Evolutionary conservation across 306 rosid species (phyloP).

Genomic region (Canavalia gladiata): DNA sequence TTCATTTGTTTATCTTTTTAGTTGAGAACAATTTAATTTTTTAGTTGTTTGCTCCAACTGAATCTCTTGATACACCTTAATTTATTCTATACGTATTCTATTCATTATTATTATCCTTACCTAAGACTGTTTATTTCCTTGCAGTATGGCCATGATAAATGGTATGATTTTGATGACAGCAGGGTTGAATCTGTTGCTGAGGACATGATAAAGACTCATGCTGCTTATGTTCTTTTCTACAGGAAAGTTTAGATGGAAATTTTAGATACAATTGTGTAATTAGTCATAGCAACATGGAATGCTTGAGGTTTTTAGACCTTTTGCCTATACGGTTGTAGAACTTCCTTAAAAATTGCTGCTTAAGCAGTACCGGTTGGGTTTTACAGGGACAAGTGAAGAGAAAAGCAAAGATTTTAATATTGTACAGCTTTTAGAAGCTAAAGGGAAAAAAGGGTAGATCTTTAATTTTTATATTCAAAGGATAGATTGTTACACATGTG

Average conservation of each 20-base stretch:
- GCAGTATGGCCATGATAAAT: slow-evolving; percentile 67
- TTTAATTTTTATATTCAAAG: slow-evolving; percentile 23
- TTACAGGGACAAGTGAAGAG: slow-evolving; percentile 47
- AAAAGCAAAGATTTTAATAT: slow-evolving; percentile 40
- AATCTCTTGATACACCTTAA: not conserved
- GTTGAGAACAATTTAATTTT: not conserved
- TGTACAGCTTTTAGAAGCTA: slow-evolving; percentile 63
- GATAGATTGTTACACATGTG: slow-evolving; percentile 30
- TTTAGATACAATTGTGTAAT: slow-evolving; percentile 49
- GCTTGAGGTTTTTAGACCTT: slow-evolving; percentile 42
- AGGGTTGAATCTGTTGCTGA: slow-evolving; percentile 60
- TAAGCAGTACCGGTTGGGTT: slow-evolving; percentile 28
- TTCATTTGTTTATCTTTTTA: not conserved
- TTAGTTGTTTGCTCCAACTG: not conserved
- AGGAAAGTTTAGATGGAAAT: slow-evolving; percentile 62
- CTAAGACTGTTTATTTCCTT: slow-evolving; percentile 37
- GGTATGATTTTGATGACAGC: slow-evolving; percentile 88
- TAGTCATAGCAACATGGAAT: slow-evolving; percentile 44
- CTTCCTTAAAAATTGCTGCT: slow-evolving; percentile 41
- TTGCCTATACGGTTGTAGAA: slow-evolving; percentile 33
- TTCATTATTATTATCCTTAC: slow-evolving; percentile 26
- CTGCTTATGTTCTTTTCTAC: slow-evolving; percentile 93
- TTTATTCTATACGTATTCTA: slow-evolving; percentile 1
- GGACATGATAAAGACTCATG: slow-evolving; percentile 67
- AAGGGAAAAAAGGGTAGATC: slow-evolving; percentile 46